These are phyloP conservation scores for Trametes gibbosa DNA, from an alignment of 768 basidiomycete genomes.

Conservation along the genomic window DNA sequence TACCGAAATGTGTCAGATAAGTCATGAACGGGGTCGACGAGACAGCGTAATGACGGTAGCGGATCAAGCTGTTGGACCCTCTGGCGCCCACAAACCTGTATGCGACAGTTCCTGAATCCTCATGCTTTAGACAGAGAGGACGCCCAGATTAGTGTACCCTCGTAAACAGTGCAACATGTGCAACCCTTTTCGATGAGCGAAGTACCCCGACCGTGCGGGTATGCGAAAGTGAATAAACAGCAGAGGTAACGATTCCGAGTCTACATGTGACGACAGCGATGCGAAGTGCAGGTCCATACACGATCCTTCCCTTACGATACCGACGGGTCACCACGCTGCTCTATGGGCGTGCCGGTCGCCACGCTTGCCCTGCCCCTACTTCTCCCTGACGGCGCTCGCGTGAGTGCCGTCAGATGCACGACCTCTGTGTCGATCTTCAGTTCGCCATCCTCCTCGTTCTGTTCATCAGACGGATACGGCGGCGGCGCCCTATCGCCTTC, in stretches of 20 bases:
- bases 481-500: constrained; percentile 34
- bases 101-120: background rate
- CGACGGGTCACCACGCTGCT: constrained; percentile 10
- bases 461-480: constrained; percentile 33
- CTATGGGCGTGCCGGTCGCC: constrained; percentile 31
- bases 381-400: constrained; percentile 60
- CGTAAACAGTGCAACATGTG: background rate
- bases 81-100: constrained; percentile 5
- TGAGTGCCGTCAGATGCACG: constrained; percentile 57
- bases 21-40: background rate
- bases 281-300: constrained; percentile 9
- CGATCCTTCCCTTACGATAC: constrained; percentile 1
- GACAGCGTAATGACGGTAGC: background rate
- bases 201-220: background rate
- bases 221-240: constrained; percentile 9
- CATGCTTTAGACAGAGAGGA: no score
- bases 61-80: background rate
- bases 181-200: background rate
- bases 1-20: background rate
- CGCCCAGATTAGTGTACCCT: background rate
- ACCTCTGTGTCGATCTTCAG: constrained; percentile 31
- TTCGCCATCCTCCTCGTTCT: constrained; percentile 24
- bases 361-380: constrained; percentile 43
- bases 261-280: constrained; percentile 14
- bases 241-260: constrained; percentile 3